Evolutionary conservation across 306 rosid genomes (phyloP).

Genomic region (Rubus parviflorus): DNA sequence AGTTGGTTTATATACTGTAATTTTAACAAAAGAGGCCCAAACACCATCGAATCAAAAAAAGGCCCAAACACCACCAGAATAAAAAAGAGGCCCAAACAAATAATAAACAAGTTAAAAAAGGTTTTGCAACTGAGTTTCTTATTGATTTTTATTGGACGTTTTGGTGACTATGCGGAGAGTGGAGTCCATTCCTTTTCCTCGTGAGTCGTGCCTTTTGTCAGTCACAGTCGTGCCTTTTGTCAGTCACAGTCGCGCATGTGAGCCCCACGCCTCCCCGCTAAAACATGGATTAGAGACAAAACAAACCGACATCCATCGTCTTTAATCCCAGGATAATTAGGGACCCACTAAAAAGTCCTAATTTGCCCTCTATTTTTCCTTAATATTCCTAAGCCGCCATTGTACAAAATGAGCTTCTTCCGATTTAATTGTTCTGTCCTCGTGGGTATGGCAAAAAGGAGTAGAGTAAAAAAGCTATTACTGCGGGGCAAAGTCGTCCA

Average conservation of each 20-base stretch:
- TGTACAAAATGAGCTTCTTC: not conserved
- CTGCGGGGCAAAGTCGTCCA: not conserved
- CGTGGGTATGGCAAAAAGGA: not conserved
- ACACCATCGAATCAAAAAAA: too few species aligned
- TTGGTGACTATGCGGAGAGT: not conserved
- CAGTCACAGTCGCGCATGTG: not conserved
- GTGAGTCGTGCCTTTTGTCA: not conserved
- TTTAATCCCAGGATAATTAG: constrained; percentile 9
- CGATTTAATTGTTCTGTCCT: constrained; percentile 5
- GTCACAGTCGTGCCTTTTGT: not conserved
- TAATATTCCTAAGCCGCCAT: not conserved
- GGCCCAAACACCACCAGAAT: too few species aligned
- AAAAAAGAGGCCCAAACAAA: too few species aligned
- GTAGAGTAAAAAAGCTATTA: not conserved
- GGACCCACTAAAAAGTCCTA: not conserved
- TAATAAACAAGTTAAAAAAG: too few species aligned
- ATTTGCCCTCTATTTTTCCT: not conserved
- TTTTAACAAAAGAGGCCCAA: too few species aligned
- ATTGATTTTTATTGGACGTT: too few species aligned
- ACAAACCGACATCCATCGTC: constrained; percentile 34
- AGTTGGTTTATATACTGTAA: too few species aligned
- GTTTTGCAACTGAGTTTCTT: not conserved
- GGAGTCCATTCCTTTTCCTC: constrained; percentile 5
- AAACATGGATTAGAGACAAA: constrained; percentile 13
- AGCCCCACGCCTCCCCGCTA: not conserved